Evolutionary conservation across 192 early-diverging fungal genomes (phyloP), one percentile per base, ranked within the genome.

Genomic region (Coemansia furcata): DNA sequence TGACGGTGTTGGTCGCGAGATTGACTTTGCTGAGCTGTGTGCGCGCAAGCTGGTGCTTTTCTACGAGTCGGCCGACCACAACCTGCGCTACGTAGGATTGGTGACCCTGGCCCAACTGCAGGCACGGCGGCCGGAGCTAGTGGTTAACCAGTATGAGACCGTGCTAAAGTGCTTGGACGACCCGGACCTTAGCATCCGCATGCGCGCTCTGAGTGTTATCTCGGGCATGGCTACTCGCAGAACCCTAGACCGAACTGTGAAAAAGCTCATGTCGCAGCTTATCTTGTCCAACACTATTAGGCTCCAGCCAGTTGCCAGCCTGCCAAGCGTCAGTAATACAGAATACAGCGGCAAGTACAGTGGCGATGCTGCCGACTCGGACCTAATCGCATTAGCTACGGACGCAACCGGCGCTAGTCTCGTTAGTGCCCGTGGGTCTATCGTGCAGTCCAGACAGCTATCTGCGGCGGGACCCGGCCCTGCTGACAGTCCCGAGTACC

Each of bases 111-210:
- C 87, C 29, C 90, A 93, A 69, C 85, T 99, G 37, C 87, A 97
- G 57, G 81, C 85, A 7, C 86, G 90, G n/a, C 89, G 95, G 40
- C 95, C 98, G 1, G 88, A 90, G 32, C 77, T 93, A 12, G 94
- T 96, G 5, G 76, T 84, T 3, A 89, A 93, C 47, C 92, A 96
- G 66, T 87, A 89, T 54, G 92, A 94, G 30, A 87, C 92, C 0
- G 88, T 99, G 19, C 69, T 99, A 35, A 83, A 88, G 54, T 97
- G 94, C 65, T 86, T 98, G 62, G 96, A 96, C 50, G 95, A 98
- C 66, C 85, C 89, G 0, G 98, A 99, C 75, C 84, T 92, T 59
- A 93, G 89, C 70, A 99, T 99, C 70, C 88, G 98, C 33, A 86
- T 90, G 75, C 86, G 94, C 15, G 90, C 98, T 0, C 75, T 98